Percentiles rank a stretch among this genome's conserved stretches.
These are phyloP conservation scores for Phytophthora europaea DNA, from an alignment of 352 stramenopile species.

Conservation along the genomic window DNA sequence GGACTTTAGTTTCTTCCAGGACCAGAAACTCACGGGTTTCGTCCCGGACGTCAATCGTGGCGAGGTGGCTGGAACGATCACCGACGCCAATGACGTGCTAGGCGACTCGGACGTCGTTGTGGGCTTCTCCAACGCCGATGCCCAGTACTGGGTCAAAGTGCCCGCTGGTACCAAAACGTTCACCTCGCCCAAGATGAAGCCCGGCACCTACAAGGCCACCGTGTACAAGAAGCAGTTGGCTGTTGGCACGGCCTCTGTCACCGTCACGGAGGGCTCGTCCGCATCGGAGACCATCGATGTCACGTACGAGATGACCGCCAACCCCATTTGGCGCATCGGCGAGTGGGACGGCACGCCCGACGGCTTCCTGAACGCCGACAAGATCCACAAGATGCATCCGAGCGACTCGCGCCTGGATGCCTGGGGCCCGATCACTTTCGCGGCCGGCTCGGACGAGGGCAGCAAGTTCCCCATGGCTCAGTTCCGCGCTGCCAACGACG, in stretches of 20 bases:
- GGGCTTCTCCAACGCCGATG: slow-evolving; percentile 42
- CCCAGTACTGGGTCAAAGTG: slow-evolving; percentile 56
- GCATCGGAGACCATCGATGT: slow-evolving; percentile 35
- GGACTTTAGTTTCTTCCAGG: slow-evolving; percentile 60
- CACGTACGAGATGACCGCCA: slow-evolving; percentile 27
- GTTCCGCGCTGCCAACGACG: slow-evolving; percentile 49
- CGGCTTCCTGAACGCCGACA: slow-evolving; percentile 61
- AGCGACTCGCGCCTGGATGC: slow-evolving; percentile 48
- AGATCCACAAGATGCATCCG: slow-evolving; percentile 64
- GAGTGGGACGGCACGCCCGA: slow-evolving; percentile 47
- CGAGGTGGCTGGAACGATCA: slow-evolving; percentile 45
- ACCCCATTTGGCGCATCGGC: slow-evolving; percentile 50
- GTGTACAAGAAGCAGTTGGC: slow-evolving; percentile 65
- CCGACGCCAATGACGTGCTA: slow-evolving; percentile 38
- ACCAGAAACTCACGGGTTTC: slow-evolving; percentile 44
- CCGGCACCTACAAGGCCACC: slow-evolving; percentile 50
- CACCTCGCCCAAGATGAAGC: slow-evolving; percentile 57
- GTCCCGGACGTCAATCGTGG: slow-evolving; percentile 45
- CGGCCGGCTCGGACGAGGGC: slow-evolving; percentile 22
- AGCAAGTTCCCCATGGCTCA: slow-evolving; percentile 53
- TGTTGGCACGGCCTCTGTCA: slow-evolving; percentile 37
- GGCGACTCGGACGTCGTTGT: slow-evolving; percentile 41
- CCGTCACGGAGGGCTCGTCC: slow-evolving; percentile 19
- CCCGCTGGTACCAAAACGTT: slow-evolving; percentile 29
- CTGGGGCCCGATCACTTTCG: slow-evolving; percentile 41